Base-by-base conservation (phyloP, 345 rosid genomes). In the Cardamine chenopodiifolia region DNA sequence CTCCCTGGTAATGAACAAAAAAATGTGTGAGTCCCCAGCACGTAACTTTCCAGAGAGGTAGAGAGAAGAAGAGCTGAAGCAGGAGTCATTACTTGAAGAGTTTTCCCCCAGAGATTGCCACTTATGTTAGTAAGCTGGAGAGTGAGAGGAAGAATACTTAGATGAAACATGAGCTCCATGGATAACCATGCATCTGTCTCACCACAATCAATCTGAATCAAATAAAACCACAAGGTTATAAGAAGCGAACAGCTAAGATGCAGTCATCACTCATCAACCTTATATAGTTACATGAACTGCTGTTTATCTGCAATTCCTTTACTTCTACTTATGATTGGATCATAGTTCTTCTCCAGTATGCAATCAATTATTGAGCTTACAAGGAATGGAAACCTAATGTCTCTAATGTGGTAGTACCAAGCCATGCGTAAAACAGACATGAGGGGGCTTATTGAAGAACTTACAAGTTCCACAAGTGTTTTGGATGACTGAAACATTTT, bases 171-270 rank as follows among this genome's bases (percentile, higher is more conserved):
- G 71, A 95, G 94, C 85, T 95, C 99, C 99, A 95, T 83, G 26
- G 99, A 89, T 69, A 95, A 80, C 98, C 98, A 95, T 57, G 98
- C 97, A 87, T 95, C 99, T 53, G 97, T 90, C 82, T 95, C 98
- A 8, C 98, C 99, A 66, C 75, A 90, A 77, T 95, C 98, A 76
- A 92, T 87, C 99, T 95, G 92, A 40, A 82, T 28, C 42, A 47
- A 82, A 50, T 48, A 76, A 58, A 74, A 64, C 1, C 25, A 61
- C 68, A 65, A 40, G 11, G 48, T 71, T 52, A 49, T 53, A 61
- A 22, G 49, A 65, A 49, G 56, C 40, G 34, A 62, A 34, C 35
- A 70, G 15, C 17, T 69, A 44, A 62, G 65, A 54, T 44, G 58
- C 61, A 56, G 50, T 29, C 53, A 29, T 69, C 60, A 26, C 60